A percentile compares a stretch with the other conserved stretches of the same genome.
Evolutionary conservation across 345 rosid genomes (phyloP).

Genomic region (Carallia pectinifolia): DNA sequence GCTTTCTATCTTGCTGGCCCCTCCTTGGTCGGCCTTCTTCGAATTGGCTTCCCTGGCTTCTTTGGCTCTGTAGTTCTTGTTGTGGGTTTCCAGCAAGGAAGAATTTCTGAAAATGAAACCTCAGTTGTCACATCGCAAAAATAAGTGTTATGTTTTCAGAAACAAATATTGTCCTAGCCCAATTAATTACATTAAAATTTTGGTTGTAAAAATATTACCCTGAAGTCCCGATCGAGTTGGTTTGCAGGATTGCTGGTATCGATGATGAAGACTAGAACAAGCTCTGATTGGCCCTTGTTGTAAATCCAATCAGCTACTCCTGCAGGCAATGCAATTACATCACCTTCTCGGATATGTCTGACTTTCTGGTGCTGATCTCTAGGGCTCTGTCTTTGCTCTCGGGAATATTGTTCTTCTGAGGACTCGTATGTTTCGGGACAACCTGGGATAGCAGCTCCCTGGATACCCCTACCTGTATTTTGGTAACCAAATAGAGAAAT

Average conservation of each 20-base stretch:
- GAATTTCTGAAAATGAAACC: slow-evolving; percentile 32
- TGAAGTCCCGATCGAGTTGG: slow-evolving; percentile 40
- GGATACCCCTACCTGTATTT: slow-evolving; percentile 26
- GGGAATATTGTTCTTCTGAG: neutral
- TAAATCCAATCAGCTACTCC: slow-evolving; percentile 43
- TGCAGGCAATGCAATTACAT: slow-evolving; percentile 41
- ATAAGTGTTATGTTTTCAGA: too few species aligned
- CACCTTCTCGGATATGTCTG: slow-evolving; percentile 35
- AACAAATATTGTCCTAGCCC: too few species aligned
- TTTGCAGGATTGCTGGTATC: slow-evolving; percentile 33
- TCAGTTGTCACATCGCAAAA: too few species aligned
- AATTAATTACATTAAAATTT: too few species aligned
- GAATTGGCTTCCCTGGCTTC: neutral
- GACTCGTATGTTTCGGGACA: slow-evolving; percentile 41
- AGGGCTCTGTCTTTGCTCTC: neutral
- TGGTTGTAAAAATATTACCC: slow-evolving; percentile 21
- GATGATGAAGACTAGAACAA: slow-evolving; percentile 32
- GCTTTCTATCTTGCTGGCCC: slow-evolving; percentile 11
- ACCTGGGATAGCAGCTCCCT: slow-evolving; percentile 34
- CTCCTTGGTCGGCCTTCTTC: neutral
- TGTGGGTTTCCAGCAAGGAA: slow-evolving; percentile 50
- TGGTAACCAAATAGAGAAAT: neutral
- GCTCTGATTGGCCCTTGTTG: slow-evolving; percentile 36
- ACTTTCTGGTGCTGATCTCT: slow-evolving; percentile 37
- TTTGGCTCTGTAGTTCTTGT: slow-evolving; percentile 10